Evolutionary conservation across 805 yeast species (phyloP).

Genomic region (Cephaloascus albidus): DNA sequence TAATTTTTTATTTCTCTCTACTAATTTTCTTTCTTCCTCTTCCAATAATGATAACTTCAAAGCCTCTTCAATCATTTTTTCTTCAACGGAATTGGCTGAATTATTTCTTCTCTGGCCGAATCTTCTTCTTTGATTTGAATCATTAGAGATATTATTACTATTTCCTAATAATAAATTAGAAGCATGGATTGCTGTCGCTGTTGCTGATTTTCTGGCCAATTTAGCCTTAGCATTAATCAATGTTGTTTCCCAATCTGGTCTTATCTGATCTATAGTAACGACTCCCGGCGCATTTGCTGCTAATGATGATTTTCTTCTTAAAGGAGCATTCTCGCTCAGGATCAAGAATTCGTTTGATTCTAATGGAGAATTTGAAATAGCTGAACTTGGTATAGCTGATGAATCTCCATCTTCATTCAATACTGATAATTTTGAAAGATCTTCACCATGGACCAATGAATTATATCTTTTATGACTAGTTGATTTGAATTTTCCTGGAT

Average conservation of each 20-base stretch:
- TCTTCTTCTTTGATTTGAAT: slow-evolving; percentile 4
- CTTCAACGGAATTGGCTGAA: slow-evolving; percentile 29
- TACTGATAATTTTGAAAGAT: background rate
- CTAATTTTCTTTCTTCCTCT: slow-evolving; percentile 43
- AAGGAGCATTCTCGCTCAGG: background rate
- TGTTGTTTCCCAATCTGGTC: slow-evolving; percentile 90
- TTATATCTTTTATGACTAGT: slow-evolving; percentile 5
- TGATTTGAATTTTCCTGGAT: slow-evolving; percentile 34
- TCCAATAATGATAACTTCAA: slow-evolving; percentile 65
- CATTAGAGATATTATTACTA: slow-evolving; percentile 7
- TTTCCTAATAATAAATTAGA: slow-evolving; percentile 65
- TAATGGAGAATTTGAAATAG: slow-evolving; percentile 5
- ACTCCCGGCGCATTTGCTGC: slow-evolving; percentile 65
- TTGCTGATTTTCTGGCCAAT: slow-evolving; percentile 80
- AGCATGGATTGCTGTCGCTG: slow-evolving; percentile 91
- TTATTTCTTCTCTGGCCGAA: background rate
- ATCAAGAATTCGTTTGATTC: background rate
- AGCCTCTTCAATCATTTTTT: slow-evolving; percentile 80
- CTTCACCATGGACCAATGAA: slow-evolving; percentile 3
- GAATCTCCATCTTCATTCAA: background rate
- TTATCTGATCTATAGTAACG: slow-evolving; percentile 67
- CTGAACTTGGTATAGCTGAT: too few species aligned
- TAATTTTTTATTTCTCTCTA: slow-evolving; percentile 4
- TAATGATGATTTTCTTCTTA: slow-evolving; percentile 31
- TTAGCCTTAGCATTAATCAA: slow-evolving; percentile 64